Base-by-base conservation (phyloP, 164 flowering plant genomes). In the Dillenia suffruticosa region DNA sequence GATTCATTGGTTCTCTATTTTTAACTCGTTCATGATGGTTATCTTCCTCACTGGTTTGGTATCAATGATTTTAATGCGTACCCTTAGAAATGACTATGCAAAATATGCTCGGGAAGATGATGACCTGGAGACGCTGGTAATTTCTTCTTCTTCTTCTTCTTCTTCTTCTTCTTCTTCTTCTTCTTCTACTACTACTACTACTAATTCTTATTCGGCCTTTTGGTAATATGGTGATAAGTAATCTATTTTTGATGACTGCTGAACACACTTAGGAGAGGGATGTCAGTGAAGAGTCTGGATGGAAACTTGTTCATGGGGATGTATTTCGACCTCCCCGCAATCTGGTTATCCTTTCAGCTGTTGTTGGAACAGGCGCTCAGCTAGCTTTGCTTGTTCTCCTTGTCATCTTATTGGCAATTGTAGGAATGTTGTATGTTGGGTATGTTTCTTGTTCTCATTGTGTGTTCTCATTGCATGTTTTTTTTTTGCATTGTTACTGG, bases 221-320 rank as follows among this genome's bases (percentile, higher is more conserved):
- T 32, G 40, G 6, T 32, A 32, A 32, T 32, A 32, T 32, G 6
- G 40, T 5, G 40, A 32, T 32, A 7, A 32, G 40, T 6, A 32
- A 32, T 32, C 40, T 7, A 32, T 32, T 6, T 32, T 0, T 56
- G 59, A 10, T 70, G 53, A 49, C 54, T 46, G 14, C 56, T 48
- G 26, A 59, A 14, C 13, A 52, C 16, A 15, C 7, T 13, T 64
- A 94, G 98, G 98, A 94, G 73, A 83, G 98, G 74, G 98, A 94
- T 81, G 98, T 86, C 22, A 94, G 88, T 73, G 98, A 94, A 73
- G 98, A 94, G 76, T 91, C 98, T 70, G 98, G 98, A 46, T 94
- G 98, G 98, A 94, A 94, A 68, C 97, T 94, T 80, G 97, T 94
- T 55, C 99, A 94, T 75, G 99, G 99, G 24, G 99, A 94, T 86